Evolutionary conservation across 768 basidiomycete species (phyloP).

Genomic region (Myochromella boudieri): DNA sequence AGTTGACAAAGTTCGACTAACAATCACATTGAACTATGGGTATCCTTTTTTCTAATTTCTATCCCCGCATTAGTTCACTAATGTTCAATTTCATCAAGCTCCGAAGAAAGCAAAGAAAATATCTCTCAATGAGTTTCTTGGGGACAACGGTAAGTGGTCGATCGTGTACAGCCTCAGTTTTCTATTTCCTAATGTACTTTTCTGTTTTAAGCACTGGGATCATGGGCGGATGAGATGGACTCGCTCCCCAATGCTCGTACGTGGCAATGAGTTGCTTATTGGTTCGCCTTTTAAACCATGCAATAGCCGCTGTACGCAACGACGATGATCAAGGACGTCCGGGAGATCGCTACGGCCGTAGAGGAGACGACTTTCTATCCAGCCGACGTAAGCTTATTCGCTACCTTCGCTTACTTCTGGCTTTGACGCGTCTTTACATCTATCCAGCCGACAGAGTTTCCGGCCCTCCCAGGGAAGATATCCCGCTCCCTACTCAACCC

Average conservation of each 20-base stretch:
- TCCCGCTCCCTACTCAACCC: conserved; percentile 92
- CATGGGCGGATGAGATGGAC: conserved; percentile 99
- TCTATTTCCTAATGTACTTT: background rate
- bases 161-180: conserved; percentile 19
- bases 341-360: conserved; percentile 54
- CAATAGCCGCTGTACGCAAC: conserved; percentile 62
- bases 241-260: conserved; percentile 88
- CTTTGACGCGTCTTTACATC: conserved; percentile 10
- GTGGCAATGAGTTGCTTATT: conserved; percentile 29
- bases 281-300: conserved; percentile 12
- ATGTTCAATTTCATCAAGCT: conserved; percentile 41
- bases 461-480: conserved; percentile 76
- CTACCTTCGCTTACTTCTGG: conserved; percentile 2
- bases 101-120: conserved; percentile 95
- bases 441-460: conserved; percentile 53
- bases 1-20: conserved; percentile 7
- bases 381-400: conserved; percentile 52
- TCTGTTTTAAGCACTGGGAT: conserved; percentile 69
- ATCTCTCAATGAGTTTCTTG: conserved; percentile 89
- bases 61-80: background rate
- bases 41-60: conserved; percentile 10
- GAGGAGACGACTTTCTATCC: conserved; percentile 65
- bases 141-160: conserved; percentile 67
- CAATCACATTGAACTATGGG: conserved; percentile 17
- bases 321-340: conserved; percentile 62